Conservation (phyloP, 1,139 yeast species). For the Groenewaldozyma auringiensis region DNA sequence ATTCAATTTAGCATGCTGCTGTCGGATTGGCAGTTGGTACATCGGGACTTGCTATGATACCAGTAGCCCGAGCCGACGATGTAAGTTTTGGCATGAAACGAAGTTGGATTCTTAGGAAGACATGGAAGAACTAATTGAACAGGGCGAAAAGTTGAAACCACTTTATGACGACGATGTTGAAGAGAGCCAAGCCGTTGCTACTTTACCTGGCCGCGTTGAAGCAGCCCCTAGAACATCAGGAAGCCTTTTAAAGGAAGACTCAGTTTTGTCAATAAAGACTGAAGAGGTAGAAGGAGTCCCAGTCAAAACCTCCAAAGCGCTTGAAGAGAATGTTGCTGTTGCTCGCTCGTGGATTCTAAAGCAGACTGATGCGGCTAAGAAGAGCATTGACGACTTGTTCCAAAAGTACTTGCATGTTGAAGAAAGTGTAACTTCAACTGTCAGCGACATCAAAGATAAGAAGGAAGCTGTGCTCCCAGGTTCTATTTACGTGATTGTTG, state of each 20-base stretch:
- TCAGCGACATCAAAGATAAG: slow-evolving; percentile 61
- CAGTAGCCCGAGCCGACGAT: slow-evolving; percentile 21
- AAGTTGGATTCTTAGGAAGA: too few relatives aligned
- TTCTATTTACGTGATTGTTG: slow-evolving; percentile 59
- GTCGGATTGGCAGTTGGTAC: background rate
- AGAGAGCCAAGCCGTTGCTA: slow-evolving; percentile 28
- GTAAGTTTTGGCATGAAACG: too few relatives aligned
- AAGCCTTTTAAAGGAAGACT: slow-evolving; percentile 18
- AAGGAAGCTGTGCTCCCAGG: slow-evolving; percentile 75
- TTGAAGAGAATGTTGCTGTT: slow-evolving; percentile 44
- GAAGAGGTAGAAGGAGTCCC: slow-evolving; percentile 50
- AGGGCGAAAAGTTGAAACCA: slow-evolving; percentile 9
- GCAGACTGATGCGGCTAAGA: slow-evolving; percentile 30
- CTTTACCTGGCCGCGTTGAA: slow-evolving; percentile 52
- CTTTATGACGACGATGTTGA: slow-evolving; percentile 38
- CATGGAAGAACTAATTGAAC: too few relatives aligned
- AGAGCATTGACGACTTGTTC: slow-evolving; percentile 39
- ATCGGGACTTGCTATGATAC: slow-evolving; percentile 7
- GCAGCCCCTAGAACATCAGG: slow-evolving; percentile 25
- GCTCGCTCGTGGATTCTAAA: slow-evolving; percentile 38
- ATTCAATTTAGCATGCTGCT: background rate
- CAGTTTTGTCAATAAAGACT: slow-evolving; percentile 28
- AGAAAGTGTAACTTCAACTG: slow-evolving; percentile 55
- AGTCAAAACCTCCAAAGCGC: slow-evolving; percentile 43
- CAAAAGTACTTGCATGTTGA: slow-evolving; percentile 52